Base-by-base conservation (phyloP, 371 early-diverging fungal genomes). In the Mucor lusitanicus region DNA sequence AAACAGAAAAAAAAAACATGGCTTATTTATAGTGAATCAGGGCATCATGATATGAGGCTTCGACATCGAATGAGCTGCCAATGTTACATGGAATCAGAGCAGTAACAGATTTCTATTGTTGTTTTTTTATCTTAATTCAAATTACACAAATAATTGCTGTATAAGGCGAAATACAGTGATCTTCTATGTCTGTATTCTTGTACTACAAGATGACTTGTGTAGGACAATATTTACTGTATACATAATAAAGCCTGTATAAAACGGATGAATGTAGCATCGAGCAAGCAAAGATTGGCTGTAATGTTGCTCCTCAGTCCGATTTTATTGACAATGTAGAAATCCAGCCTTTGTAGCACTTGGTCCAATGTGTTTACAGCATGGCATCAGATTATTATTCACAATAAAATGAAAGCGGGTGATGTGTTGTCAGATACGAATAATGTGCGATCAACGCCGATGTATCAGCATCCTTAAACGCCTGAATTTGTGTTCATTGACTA, bases 81-180 rank as follows among this genome's bases (percentile, higher is more conserved):
- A n/a, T 23, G 13, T 59, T n/a, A 39, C 19, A 32, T 11, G 9
- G 23, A 1, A 17, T 58, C 19, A 37, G 12, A 35, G 21, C 32
- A 37, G 59, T 32, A 37, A 25, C 39, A 37, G 30, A 39, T 23
- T 37, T 37, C 15, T 37, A 37, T 37, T 23, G 7, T 25, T 28
- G 17, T 2, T n/a, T 59, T 27, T 39, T 37, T 42, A 42, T 19
- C 35, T 39, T 37, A 37, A 27, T 42, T 59, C 46, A 44, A 6
- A 19, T 28, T 61, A 61, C 61, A 61, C 44, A 61, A 28, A 28
- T 17, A 27, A 61, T 39, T 61, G 25, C 46, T 30, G 21, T 37
- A 44, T 30, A n/a, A 28, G 25, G 40, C 19, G 27, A 44, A 61
- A 60, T 60, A 42, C 19, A 27, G 19, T 61, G 30, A 44, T 61